Base-by-base conservation (phyloP, 208 protist genomes). In the Polymyxa betae region DNA sequence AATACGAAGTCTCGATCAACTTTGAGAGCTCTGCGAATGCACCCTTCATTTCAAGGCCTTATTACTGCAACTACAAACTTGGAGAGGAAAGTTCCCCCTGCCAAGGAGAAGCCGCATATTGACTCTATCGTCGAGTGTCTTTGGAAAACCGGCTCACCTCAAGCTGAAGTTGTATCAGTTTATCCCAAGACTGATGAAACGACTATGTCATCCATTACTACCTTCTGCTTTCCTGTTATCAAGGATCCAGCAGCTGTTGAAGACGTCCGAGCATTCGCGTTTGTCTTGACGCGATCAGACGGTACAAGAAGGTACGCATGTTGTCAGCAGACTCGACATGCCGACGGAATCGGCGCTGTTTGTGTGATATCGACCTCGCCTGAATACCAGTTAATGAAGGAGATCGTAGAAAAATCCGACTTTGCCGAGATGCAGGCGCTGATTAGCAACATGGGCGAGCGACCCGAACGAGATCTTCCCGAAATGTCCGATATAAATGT, bases 381-480 rank as follows among this genome's bases (percentile, higher is more conserved):
- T 12, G 45, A 64, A 35, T 29, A 64, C 29, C 5, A 89, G 40
- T 12, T 5, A 46, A 12, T 89, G 87, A 12, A 41, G 20, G 40
- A 5, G 40, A n/a, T n/a, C 10, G 10, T 89, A 46, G 45, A 45
- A 46, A 20, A 43, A 20, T n/a, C n/a, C n/a, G n/a, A n/a, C n/a
- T 89, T 45, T 41, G 45, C 12, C 32, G 45, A 40, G n/a, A 29
- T 88, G 77, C 77, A 88, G 77, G 77, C 24, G 77, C 77, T 88
- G 77, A 60, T 41, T n/a, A n/a, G 20, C 29, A 40, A 38, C 1
- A 46, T 1, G 20, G 87, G 45, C 87, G 16, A 20, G 40, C 10
- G 87, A 89, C n/a, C 32, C 45, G n/a, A 16, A 20, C 43, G n/a
- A 29, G 87, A 89, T n/a, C 24, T 35, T 1, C 40, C 87, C 10